These are phyloP conservation scores for Casaregolazyma lundiana DNA, from an alignment of 1,139 yeast species.

Conservation along the genomic window DNA sequence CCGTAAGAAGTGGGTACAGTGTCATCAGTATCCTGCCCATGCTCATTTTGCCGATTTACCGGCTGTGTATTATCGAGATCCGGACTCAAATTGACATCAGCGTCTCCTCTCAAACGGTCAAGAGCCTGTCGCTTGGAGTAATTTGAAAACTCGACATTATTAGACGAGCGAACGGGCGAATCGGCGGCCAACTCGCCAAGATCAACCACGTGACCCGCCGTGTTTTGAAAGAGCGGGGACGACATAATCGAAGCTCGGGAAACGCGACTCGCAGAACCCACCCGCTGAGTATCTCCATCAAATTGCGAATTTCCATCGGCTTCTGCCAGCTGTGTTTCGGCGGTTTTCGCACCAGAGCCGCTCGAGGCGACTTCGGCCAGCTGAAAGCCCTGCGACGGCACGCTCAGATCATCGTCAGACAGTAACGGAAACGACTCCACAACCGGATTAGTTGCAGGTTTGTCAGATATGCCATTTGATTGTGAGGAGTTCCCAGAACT, in stretches of 20 bases:
- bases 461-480: not conserved
- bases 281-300: conserved; percentile 9
- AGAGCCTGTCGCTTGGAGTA: not conserved
- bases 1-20: not conserved
- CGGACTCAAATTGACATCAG: not conserved
- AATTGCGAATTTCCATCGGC: conserved; percentile 4
- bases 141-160: not conserved
- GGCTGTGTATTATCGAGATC: not conserved
- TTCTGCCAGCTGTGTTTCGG: not conserved
- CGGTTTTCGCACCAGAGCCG: not conserved
- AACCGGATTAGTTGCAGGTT: not conserved
- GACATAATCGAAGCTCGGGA: conserved; percentile 3
- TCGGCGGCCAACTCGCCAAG: not conserved
- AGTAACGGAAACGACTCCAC: conserved; percentile 9
- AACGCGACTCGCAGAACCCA: not conserved
- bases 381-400: not conserved
- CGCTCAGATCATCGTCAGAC: conserved; percentile 7
- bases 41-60: conserved; percentile 1
- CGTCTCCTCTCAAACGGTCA: not conserved
- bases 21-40: conserved; percentile 9
- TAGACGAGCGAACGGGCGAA: not conserved
- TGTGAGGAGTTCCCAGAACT: not conserved
- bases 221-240: conserved; percentile 4
- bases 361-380: conserved; percentile 5
- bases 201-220: conserved; percentile 2